These are phyloP conservation scores for Septoria linicola DNA, from an alignment of 2,329 filamentous ascomycete species.

Conservation along the genomic window DNA sequence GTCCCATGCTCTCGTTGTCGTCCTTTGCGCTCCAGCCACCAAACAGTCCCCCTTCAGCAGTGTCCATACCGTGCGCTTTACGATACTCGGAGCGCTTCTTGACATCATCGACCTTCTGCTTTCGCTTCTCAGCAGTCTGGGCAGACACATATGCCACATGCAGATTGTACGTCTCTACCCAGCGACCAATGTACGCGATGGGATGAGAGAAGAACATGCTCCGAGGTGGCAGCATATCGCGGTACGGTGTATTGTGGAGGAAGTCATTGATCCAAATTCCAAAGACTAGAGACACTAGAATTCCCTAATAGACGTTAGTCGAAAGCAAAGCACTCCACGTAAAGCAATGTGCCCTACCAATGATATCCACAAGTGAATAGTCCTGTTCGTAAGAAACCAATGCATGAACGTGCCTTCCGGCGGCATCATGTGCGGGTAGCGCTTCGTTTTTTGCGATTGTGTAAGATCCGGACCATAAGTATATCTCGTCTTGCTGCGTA, in stretches of 20 bases:
- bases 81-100: constrained; percentile 83
- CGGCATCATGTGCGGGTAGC: constrained; percentile 89
- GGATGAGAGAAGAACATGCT: constrained; percentile 70
- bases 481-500: constrained; percentile 58
- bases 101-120: constrained; percentile 76
- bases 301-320: constrained; percentile 50
- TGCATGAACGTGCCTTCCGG: constrained; percentile 77
- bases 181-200: constrained; percentile 62
- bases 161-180: constrained; percentile 71
- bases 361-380: constrained; percentile 78
- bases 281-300: constrained; percentile 66
- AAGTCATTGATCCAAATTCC: constrained; percentile 79
- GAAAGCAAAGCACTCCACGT: too few relatives aligned
- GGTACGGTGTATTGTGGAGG: constrained; percentile 73
- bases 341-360: constrained; percentile 70
- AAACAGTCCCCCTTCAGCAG: constrained; percentile 48
- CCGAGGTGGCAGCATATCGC: constrained; percentile 71
- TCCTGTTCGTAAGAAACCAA: constrained; percentile 76
- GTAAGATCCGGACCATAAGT: constrained; percentile 74
- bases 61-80: constrained; percentile 78
- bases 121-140: constrained; percentile 68
- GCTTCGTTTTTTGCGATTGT: constrained; percentile 63
- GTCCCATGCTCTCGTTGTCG: constrained; percentile 38
- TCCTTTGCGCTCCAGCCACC: constrained; percentile 48
- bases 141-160: constrained; percentile 70